These are phyloP conservation scores for Candida glucosophila DNA, from an alignment of 1,139 yeast species.

Conservation along the genomic window DNA sequence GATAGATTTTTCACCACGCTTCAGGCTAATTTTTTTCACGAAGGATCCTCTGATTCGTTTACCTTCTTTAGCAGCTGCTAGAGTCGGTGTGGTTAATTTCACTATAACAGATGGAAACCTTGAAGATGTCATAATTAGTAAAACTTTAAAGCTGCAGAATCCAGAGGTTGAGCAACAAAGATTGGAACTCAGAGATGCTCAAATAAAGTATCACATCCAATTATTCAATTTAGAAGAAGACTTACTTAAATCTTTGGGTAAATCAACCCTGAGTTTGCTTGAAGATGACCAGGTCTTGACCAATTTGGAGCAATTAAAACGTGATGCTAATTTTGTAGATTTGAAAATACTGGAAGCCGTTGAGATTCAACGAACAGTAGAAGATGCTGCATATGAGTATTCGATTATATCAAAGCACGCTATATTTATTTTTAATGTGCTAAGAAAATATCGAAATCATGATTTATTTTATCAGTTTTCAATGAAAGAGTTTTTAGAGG, in stretches of 20 bases:
- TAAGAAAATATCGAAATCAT: constrained; percentile 33
- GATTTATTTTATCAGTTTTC: constrained; percentile 54
- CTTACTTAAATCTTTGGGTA: constrained; percentile 50
- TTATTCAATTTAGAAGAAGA: constrained; percentile 53
- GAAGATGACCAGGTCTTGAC: constrained; percentile 57
- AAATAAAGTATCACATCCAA: constrained; percentile 50
- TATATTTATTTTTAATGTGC: constrained; percentile 39
- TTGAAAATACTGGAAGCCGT: constrained; percentile 47
- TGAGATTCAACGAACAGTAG: constrained; percentile 45
- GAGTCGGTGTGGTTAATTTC: constrained; percentile 62
- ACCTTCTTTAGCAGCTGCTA: constrained; percentile 49
- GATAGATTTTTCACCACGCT: constrained; percentile 60
- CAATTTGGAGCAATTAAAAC: constrained; percentile 57
- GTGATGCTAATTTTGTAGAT: constrained; percentile 50
- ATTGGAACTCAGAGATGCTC: constrained; percentile 41
- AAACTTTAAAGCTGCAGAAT: constrained; percentile 43
- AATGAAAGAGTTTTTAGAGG: constrained; percentile 33
- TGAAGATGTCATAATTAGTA: constrained; percentile 53
- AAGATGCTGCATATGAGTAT: constrained; percentile 37
- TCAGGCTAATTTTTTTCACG: constrained; percentile 54
- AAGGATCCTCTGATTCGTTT: constrained; percentile 44
- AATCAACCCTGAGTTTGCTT: constrained; percentile 52
- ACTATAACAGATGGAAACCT: constrained; percentile 61
- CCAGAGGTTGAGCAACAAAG: constrained; percentile 67
- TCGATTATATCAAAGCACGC: constrained; percentile 48